Evolutionary conservation across 768 basidiomycete species (phyloP), one percentile per base, ranked within the genome.

Genomic region (Hortiboletus flavorubellus): DNA sequence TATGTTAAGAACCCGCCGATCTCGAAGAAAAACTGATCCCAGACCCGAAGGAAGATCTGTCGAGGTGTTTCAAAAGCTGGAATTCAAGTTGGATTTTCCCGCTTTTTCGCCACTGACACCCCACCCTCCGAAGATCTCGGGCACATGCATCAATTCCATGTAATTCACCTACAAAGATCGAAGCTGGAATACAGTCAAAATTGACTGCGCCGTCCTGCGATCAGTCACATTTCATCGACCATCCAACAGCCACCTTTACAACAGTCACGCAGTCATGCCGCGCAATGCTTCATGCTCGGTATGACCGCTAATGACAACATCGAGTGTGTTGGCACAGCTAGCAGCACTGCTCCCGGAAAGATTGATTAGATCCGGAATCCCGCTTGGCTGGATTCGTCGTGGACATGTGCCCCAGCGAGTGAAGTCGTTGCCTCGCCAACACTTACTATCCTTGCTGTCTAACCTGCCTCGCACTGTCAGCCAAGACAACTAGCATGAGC

Each of bases 1-100:
- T 68, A 68, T 58, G 49, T 55, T 33, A 58, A 49, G 58, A 50
- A 56, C 47, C 39, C 37, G 41, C 54, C 21, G 21, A 37, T 49
- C 35, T 29, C 3, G n/a, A 38, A 31, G 51, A 56, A 52, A 21
- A 49, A 29, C 51, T 57, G 45, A 57, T 40, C 34, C 45, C 14
- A 48, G 51, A 46, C 30, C 29, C 39, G 35, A 47, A 58, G 41
- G 35, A 40, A 34, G 51, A 47, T 38, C 8, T 40, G n/a, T 39
- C 18, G 8, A 34, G 31, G 34, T 2, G 39, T 51, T 45, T 38
- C 33, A 30, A 18, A 15, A 3, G 5, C 8, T 16, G 10, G 15
- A 21, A 34, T 35, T 15, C 16, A 15, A 16, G 34, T 21, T 15
- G 23, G 43, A 44, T 4, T 26, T 21, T 21, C 21, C 21, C 23